Base-by-base conservation (phyloP, 108 stramenopile genomes). In the Chaetoceros muelleri region DNA sequence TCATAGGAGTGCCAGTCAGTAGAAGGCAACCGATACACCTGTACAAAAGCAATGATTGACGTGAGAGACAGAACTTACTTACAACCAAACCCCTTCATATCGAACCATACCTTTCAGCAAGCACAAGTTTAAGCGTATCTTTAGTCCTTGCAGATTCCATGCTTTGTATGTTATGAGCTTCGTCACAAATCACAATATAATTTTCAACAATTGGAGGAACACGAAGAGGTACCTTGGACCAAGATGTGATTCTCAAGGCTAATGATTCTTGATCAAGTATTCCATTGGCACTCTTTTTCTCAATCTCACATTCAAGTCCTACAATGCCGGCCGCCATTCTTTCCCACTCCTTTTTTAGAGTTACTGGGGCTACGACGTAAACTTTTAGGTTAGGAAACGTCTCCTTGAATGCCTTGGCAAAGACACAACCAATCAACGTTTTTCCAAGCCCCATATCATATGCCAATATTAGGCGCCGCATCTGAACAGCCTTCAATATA, bases 1-100 rank as follows among this genome's bases (percentile, higher is more conserved):
- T 93, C 90, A 93, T 93, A 0, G 90, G 90, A n/a, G 90, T 93
- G 8, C 90, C 90, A 21, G 78, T 82, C 30, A 93, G 69, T 7
- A 93, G 68, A 3, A 93, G 56, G 10, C 81, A 78, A 19, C 86
- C 90, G 8, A 59, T 60, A 46, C 86, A 93, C 47, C 69, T 75
- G 29, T 52, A 44, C n/a, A 26, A 44, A 10, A 8, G 30, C 1
- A 17, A 30, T 16, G 54, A 19, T 19, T 24, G 19, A 18, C 3
- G 22, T 53, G 5, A 19, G 17, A 17, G 51, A 28, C 10, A n/a
- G 17, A 13, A 20, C n/a, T 34, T 18, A 1, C 26, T 53, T 18
- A 30, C 2, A 0, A 2, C 23, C 2, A 30, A 52, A 25, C 17
- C 3, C 17, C 1, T 50, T 23, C 3, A 54, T 0, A 19, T 25